Base-by-base conservation (phyloP, 176 grass and related monocot species). In the Puccinellia tenuiflora region DNA sequence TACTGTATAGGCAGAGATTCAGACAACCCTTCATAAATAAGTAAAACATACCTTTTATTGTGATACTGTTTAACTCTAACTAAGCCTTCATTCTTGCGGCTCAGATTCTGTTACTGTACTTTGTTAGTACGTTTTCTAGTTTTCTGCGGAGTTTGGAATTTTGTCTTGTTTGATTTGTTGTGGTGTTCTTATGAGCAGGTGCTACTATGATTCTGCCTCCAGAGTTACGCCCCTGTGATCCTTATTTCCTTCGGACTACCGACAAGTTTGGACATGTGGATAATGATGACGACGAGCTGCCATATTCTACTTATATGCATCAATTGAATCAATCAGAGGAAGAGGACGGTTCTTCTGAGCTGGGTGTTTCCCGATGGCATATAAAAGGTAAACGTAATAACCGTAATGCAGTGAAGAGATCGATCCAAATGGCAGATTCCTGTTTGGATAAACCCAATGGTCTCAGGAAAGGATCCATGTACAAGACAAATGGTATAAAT, bases 311-410 rank as follows among this genome's bases (percentile, higher is more conserved):
- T 50, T 90, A 79, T 35, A 57, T 85, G 59, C 68, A 48, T 46
- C 83, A 88, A 28, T 82, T 86, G 15, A 89, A 96, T 80, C 80
- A 80, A 66, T 81, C 89, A 37, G 90, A 92, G 64, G 88, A 92
- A 85, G 89, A 85, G 45, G 76, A 85, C 88, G 85, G 75, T 90
- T 92, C 87, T 73, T 84, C 90, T 83, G 90, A 94, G 18, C 47
- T 75, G 38, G 92, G 89, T 75, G 89, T 96, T 73, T 99, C 96
- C 45, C 92, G 83, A 53, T 99, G 96, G 96, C 91, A 89, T 84
- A 92, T 93, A 66, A 99, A 99, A 90, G 93, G 96, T 68, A 99
- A 99, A 91, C 96, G 96, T 80, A 99, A 96, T 81, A 99, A n/a
- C 74, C 87, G 93, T 78, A 96, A 85, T 77, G 81, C 79, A 65